A percentile compares a stretch with the other conserved stretches of the same genome.
Evolutionary conservation across 1,284 basidiomycete species (phyloP).

Genomic region (Kwoniella shivajii): DNA sequence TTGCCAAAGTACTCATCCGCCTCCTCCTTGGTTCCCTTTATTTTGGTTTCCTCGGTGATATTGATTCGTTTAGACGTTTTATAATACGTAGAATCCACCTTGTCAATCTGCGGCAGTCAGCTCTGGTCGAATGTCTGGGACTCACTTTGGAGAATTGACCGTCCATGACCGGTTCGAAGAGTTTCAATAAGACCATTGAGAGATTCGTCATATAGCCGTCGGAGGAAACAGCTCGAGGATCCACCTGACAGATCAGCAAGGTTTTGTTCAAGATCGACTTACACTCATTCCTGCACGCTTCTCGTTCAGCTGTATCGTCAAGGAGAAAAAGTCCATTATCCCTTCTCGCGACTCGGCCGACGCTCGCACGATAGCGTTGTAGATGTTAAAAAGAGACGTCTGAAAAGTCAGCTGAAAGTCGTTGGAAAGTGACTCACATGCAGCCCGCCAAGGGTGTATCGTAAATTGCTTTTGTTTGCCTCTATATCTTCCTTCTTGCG

Average conservation of each 20-base stretch:
- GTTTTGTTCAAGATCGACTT: conserved; percentile 14
- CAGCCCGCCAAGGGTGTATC: conserved; percentile 75
- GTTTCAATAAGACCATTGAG: conserved; percentile 76
- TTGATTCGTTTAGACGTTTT: conserved; percentile 70
- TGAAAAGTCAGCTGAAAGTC: conserved; percentile 4
- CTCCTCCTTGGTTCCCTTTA: conserved; percentile 82
- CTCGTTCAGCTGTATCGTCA: conserved; percentile 72
- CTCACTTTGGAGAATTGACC: conserved; percentile 80
- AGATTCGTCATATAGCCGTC: conserved; percentile 95
- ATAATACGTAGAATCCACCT: conserved; percentile 84
- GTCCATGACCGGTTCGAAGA: conserved; percentile 98
- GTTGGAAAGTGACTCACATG: conserved; percentile 60
- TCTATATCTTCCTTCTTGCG: conserved; percentile 74
- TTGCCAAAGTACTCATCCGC: conserved; percentile 69
- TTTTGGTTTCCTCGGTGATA: conserved; percentile 82
- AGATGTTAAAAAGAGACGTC: conserved; percentile 73
- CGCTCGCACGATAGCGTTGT: conserved; percentile 83
- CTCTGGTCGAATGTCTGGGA: neutral
- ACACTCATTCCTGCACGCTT: conserved; percentile 89
- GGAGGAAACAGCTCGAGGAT: conserved; percentile 78
- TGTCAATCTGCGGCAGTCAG: conserved; percentile 68
- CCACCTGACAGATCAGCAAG: conserved; percentile 61
- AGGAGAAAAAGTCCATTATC: conserved; percentile 81
- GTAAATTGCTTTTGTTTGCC: conserved; percentile 77
- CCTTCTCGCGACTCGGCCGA: conserved; percentile 77